These are phyloP conservation scores for Yamadazyma songkhlaensis DNA, from an alignment of 1,139 yeast genomes.

Conservation along the genomic window DNA sequence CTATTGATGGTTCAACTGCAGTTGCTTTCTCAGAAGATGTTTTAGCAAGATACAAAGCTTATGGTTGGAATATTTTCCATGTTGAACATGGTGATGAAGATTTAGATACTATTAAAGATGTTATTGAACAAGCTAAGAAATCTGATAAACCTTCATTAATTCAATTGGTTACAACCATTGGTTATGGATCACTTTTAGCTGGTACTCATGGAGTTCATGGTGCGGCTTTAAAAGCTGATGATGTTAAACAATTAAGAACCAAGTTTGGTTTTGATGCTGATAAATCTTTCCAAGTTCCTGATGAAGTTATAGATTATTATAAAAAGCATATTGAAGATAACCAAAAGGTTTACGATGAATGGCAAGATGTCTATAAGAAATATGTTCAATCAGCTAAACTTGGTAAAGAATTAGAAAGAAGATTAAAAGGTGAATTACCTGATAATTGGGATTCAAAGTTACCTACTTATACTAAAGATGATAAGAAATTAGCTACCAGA, in stretches of 20 bases:
- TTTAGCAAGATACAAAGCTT: conserved; percentile 76
- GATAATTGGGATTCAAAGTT: conserved; percentile 73
- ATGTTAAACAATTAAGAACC: conserved; percentile 80
- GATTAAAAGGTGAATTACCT: conserved; percentile 81
- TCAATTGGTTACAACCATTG: conserved; percentile 87
- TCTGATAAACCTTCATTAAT: conserved; percentile 87
- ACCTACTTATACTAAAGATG: conserved; percentile 77
- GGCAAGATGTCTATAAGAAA: conserved; percentile 63
- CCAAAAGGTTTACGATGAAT: conserved; percentile 63
- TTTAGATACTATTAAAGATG: conserved; percentile 65
- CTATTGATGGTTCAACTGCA: conserved; percentile 92
- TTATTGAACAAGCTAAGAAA: conserved; percentile 69
- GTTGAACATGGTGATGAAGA: conserved; percentile 84
- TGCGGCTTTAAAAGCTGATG: conserved; percentile 93
- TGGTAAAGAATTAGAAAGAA: conserved; percentile 72
- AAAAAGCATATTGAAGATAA: conserved; percentile 54
- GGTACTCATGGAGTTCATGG: conserved; percentile 98
- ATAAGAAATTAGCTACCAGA: conserved; percentile 89
- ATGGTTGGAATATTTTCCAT: conserved; percentile 88
- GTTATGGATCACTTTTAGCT: conserved; percentile 82
- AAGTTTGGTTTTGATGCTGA: conserved; percentile 88
- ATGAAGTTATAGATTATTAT: conserved; percentile 76
- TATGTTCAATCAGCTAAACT: conserved; percentile 67
- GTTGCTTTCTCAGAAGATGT: conserved; percentile 97
- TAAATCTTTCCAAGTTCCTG: conserved; percentile 74